Percentiles rank a stretch among this genome's conserved stretches.
phyloP scores from a whole-genome alignment of 192 early-diverging fungal species.

The Coemansia sp. region DNA sequence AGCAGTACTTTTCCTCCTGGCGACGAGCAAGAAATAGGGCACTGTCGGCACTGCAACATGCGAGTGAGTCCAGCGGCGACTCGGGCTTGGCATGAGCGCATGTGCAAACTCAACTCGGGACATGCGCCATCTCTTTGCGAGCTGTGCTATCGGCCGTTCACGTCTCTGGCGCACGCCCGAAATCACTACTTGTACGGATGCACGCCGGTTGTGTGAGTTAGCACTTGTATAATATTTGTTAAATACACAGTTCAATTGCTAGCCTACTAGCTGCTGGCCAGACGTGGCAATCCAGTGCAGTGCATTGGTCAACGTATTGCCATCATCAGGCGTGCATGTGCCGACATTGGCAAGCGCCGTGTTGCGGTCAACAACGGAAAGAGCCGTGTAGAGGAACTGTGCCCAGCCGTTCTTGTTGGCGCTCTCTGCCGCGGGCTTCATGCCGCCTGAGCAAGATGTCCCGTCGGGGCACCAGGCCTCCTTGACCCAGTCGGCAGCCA shows the following conservation, averaged over 20 bases:
- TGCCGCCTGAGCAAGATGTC: constrained; percentile 29
- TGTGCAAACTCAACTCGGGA: constrained; percentile 28
- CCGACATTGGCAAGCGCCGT: constrained; percentile 33
- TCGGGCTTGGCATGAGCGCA: constrained; percentile 40
- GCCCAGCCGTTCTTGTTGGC: constrained; percentile 42
- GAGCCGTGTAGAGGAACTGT: constrained; percentile 55
- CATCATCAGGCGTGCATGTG: constrained; percentile 51
- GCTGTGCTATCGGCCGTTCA: constrained; percentile 23
- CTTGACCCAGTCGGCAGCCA: constrained; percentile 51
- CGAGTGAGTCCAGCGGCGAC: constrained; percentile 29
- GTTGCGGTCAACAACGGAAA: constrained; percentile 49
- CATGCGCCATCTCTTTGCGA: constrained; percentile 20
- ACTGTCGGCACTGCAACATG: constrained; percentile 48
- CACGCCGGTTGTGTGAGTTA: constrained; percentile 14
- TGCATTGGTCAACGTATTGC: constrained; percentile 59
- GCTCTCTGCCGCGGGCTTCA: constrained; percentile 46
- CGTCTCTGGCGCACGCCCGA: constrained; percentile 31
- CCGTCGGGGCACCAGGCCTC: constrained; percentile 47
- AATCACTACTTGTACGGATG: constrained; percentile 53
- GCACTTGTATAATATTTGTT: background rate
- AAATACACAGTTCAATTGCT: background rate
- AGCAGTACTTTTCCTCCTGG: background rate
- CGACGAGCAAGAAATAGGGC: background rate
- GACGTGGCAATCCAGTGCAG: constrained; percentile 59
- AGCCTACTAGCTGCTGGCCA: constrained; percentile 21